Conservation (phyloP, 495 filamentous ascomycete genomes). For the Xylaria bambusicola region DNA sequence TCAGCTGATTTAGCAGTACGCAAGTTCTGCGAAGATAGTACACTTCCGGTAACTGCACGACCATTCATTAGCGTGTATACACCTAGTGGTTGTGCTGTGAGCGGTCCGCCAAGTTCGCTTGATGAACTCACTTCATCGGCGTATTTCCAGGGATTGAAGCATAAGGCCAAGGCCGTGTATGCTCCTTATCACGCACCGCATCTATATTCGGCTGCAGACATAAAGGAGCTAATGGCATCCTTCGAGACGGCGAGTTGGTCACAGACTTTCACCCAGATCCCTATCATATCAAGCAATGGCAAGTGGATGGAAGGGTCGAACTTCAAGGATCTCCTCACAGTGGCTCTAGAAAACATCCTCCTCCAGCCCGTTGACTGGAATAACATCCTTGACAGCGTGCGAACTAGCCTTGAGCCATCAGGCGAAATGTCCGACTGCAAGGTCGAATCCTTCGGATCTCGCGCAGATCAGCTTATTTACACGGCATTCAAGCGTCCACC, state of each 20-base stretch:
- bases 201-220: constrained; percentile 8
- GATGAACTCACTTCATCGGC: neutral
- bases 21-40: neutral
- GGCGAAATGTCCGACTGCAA: neutral
- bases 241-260: neutral
- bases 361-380: neutral
- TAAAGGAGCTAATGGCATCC: neutral
- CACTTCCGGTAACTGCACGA: constrained; percentile 2
- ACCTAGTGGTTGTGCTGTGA: constrained; percentile 3
- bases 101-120: constrained; percentile 7
- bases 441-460: constrained; percentile 3
- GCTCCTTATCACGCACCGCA: constrained; percentile 8
- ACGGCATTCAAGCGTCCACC: neutral
- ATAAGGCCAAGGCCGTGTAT: constrained; percentile 9
- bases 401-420: neutral
- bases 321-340: neutral
- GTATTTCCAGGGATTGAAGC: constrained; percentile 1
- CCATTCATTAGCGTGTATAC: constrained; percentile 8
- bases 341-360: constrained; percentile 2
- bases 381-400: neutral
- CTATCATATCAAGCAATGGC: constrained; percentile 3
- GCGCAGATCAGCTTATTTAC: constrained; percentile 3
- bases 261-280: neutral
- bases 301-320: neutral
- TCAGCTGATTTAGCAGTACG: neutral